phyloP scores from a whole-genome alignment of 495 filamentous ascomycete species.

The Penicillium soppii region DNA sequence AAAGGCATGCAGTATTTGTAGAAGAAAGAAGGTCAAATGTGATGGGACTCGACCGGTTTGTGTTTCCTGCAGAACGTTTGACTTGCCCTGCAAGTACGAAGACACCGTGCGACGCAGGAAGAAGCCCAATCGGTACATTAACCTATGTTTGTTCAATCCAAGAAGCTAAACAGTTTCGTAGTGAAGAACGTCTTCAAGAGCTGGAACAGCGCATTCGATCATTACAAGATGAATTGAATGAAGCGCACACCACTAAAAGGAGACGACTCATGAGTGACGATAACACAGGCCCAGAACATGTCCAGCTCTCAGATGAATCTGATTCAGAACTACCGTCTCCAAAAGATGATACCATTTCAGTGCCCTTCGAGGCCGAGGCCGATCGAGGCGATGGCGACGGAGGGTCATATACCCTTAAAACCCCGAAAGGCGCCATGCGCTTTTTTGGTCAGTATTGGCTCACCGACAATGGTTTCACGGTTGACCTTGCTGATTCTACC shows the following conservation, averaged over 20 bases:
- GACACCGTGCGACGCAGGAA: background rate
- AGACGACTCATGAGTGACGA: background rate
- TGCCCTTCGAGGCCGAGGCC: background rate
- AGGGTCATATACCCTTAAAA: slow-evolving; percentile 9
- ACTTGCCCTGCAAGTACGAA: slow-evolving; percentile 7
- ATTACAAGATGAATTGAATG: slow-evolving; percentile 7
- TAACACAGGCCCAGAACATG: background rate
- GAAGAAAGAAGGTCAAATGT: slow-evolving; percentile 16
- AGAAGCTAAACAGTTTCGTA: too few species aligned
- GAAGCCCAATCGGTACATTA: background rate
- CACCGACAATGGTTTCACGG: slow-evolving; percentile 1
- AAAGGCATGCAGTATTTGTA: slow-evolving; percentile 11
- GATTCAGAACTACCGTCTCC: background rate
- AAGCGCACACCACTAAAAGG: background rate
- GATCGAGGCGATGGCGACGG: background rate
- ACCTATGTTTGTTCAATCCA: too few species aligned
- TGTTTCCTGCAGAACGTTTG: slow-evolving; percentile 9
- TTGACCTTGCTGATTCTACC: background rate
- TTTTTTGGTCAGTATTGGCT: slow-evolving; percentile 14
- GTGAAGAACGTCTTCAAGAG: background rate
- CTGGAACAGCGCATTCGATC: slow-evolving; percentile 4
- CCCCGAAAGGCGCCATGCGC: slow-evolving; percentile 10
- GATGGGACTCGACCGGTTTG: slow-evolving; percentile 12
- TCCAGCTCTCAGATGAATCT: background rate
- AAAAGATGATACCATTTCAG: background rate